Base-by-base conservation (phyloP, 108 stramenopile genomes). In the Chaetoceros tenuissimus region DNA sequence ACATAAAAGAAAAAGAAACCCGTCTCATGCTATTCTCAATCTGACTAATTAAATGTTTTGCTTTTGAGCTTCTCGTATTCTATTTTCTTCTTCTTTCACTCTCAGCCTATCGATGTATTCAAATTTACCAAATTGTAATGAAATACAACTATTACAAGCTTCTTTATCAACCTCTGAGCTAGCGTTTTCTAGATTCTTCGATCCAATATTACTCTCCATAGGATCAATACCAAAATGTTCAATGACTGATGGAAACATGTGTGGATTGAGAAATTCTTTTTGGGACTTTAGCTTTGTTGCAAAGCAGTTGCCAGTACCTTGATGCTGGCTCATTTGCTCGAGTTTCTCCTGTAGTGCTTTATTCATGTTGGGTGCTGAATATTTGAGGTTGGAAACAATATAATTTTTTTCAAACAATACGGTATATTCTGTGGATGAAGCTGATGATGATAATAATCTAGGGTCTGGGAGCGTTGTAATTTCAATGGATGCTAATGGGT, bases 261-360 rank as follows among this genome's bases (percentile, higher is more conserved):
- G 60, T 3, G 76, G 76, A 58, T 77, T 77, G 63, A 66, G 68
- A 55, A 72, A 77, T 53, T 72, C 76, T 3, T 64, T 54, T 52
- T 77, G 71, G 13, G 51, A 31, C 16, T 48, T 44, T 16, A 77
- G 34, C 22, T 60, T 53, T 18, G 57, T 55, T 0, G 71, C 68
- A 64, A 63, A 76, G n/a, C 51, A 44, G 3, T 18, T 60, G 24
- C 26, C 23, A 30, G 34, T 1, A 23, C 34, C 34, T 46, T 56
- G 29, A 19, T 40, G 5, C 34, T 40, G 34, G 13, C 30, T 18
- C 29, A 56, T 31, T 17, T 46, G 34, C 2, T 56, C 28, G 21
- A 56, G 30, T 3, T 56, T 56, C 30, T 56, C 27, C 29, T 22
- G n/a, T 30, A 56, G 24, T 29, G 18, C 27, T 2, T 2, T 1